These are phyloP conservation scores for Penicillium sp. DNA, from an alignment of 2,329 filamentous ascomycete species.

Conservation along the genomic window DNA sequence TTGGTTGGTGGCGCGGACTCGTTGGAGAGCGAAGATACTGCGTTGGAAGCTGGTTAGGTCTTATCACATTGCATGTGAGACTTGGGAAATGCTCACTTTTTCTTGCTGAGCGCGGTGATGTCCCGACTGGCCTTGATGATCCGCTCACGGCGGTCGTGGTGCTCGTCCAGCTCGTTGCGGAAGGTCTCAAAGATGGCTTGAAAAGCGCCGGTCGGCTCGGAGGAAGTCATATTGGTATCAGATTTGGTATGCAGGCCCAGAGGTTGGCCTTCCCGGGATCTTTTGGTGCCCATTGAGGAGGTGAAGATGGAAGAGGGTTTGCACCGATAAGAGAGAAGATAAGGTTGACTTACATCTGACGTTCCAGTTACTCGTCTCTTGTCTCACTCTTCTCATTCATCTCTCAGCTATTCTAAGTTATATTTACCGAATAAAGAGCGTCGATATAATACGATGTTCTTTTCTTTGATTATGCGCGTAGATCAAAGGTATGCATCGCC, in stretches of 20 bases:
- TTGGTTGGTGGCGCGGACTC: constrained; percentile 44
- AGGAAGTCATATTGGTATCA: constrained; percentile 10
- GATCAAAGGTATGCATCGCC: neutral
- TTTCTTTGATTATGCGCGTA: neutral
- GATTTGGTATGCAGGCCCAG: constrained; percentile 7
- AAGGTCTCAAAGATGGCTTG: constrained; percentile 78
- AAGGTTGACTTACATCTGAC: neutral
- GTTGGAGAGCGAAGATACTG: constrained; percentile 79
- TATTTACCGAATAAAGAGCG: neutral
- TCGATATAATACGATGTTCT: neutral
- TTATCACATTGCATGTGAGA: too few relatives aligned
- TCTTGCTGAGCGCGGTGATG: constrained; percentile 91
- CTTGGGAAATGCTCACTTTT: constrained; percentile 62
- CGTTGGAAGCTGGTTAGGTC: neutral
- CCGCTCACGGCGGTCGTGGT: constrained; percentile 85
- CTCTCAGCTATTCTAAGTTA: neutral
- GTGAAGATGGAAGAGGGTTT: constrained; percentile 8
- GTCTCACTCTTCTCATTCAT: neutral
- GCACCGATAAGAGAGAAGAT: constrained; percentile 3
- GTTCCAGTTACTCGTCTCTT: too few relatives aligned
- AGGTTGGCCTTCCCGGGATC: constrained; percentile 38
- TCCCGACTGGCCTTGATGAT: constrained; percentile 89
- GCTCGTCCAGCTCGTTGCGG: constrained; percentile 82
- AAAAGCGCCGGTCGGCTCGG: constrained; percentile 40
- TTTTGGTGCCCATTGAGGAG: constrained; percentile 34